A percentile compares a stretch with the other conserved stretches of the same genome.
Conservation (phyloP, 2,329 filamentous ascomycete species). For the Sclerotiophoma versabilis region DNA sequence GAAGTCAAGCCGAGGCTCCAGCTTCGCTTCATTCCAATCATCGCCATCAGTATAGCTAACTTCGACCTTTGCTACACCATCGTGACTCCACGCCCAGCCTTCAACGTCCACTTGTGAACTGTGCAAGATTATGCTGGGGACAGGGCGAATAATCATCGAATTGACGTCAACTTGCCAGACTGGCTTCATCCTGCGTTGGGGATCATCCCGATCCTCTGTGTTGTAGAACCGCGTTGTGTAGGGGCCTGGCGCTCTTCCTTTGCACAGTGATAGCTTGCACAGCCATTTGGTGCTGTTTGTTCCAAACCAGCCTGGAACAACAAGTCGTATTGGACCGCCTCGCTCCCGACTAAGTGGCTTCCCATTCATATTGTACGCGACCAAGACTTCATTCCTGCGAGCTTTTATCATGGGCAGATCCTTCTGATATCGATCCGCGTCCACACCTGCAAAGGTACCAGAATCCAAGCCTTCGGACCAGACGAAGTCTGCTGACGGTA, state of each 20-base stretch:
- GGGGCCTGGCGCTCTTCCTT: slow-evolving; percentile 26
- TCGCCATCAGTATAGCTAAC: slow-evolving; percentile 26
- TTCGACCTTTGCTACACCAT: slow-evolving; percentile 25
- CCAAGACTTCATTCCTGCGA: slow-evolving; percentile 28
- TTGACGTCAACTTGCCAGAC: slow-evolving; percentile 39
- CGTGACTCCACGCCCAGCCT: slow-evolving; percentile 40
- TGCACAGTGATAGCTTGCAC: slow-evolving; percentile 28
- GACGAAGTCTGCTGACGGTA: slow-evolving; percentile 24
- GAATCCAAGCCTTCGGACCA: slow-evolving; percentile 43
- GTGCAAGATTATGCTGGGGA: slow-evolving; percentile 12
- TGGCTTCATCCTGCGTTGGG: slow-evolving; percentile 18
- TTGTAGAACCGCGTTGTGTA: slow-evolving; percentile 43
- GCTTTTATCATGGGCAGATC: slow-evolving; percentile 41
- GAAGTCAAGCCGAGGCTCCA: slow-evolving; percentile 1
- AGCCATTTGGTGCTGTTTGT: slow-evolving; percentile 46
- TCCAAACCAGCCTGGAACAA: slow-evolving; percentile 44
- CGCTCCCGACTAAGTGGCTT: slow-evolving; percentile 26
- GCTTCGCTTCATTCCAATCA: slow-evolving; percentile 7
- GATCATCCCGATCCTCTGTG: slow-evolving; percentile 21
- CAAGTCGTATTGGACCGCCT: slow-evolving; percentile 40
- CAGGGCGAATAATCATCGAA: slow-evolving; percentile 36
- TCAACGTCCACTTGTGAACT: slow-evolving; percentile 12
- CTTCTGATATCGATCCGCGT: slow-evolving; percentile 42
- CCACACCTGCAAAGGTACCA: slow-evolving; percentile 32
- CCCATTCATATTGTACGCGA: slow-evolving; percentile 41